phyloP scores from a whole-genome alignment of 805 yeast species.

The Lachancea nothofagi region DNA sequence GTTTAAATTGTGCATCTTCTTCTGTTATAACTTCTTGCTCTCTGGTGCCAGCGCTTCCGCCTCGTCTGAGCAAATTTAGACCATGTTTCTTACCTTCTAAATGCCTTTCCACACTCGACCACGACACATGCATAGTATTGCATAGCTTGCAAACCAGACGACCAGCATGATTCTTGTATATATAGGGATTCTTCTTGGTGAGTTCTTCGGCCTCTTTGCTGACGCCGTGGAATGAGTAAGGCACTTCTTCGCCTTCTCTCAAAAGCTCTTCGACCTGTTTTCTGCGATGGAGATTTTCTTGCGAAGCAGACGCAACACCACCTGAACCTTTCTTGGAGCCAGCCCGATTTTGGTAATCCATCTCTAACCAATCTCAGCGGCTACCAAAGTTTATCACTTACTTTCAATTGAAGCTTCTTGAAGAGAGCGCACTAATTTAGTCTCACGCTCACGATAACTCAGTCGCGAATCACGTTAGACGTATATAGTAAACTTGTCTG shows the following conservation, averaged over 20 bases:
- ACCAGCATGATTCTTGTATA: slow-evolving; percentile 78
- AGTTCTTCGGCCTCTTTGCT: slow-evolving; percentile 44
- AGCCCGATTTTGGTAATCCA: slow-evolving; percentile 87
- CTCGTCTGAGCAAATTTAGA: slow-evolving; percentile 60
- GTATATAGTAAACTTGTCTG: too few species aligned
- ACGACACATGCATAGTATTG: slow-evolving; percentile 72
- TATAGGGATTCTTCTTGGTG: slow-evolving; percentile 54
- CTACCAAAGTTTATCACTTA: neutral
- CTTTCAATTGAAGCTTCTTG: neutral
- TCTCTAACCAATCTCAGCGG: slow-evolving; percentile 22
- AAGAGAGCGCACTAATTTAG: too few species aligned
- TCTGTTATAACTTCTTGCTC: slow-evolving; percentile 21
- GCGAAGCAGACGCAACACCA: slow-evolving; percentile 73
- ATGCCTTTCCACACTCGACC: slow-evolving; percentile 78
- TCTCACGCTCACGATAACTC: too few species aligned
- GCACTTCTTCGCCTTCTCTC: slow-evolving; percentile 36
- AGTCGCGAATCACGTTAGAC: too few species aligned
- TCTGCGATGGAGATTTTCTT: slow-evolving; percentile 61
- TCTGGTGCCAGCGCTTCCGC: slow-evolving; percentile 34
- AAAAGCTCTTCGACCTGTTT: slow-evolving; percentile 60
- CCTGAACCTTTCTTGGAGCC: slow-evolving; percentile 91
- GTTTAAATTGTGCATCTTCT: slow-evolving; percentile 26
- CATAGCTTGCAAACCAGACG: slow-evolving; percentile 80
- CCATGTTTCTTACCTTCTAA: slow-evolving; percentile 82
- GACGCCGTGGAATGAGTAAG: slow-evolving; percentile 40